Evolutionary conservation across 1,284 basidiomycete species (phyloP).

Genomic region (Tilletia walkeri): DNA sequence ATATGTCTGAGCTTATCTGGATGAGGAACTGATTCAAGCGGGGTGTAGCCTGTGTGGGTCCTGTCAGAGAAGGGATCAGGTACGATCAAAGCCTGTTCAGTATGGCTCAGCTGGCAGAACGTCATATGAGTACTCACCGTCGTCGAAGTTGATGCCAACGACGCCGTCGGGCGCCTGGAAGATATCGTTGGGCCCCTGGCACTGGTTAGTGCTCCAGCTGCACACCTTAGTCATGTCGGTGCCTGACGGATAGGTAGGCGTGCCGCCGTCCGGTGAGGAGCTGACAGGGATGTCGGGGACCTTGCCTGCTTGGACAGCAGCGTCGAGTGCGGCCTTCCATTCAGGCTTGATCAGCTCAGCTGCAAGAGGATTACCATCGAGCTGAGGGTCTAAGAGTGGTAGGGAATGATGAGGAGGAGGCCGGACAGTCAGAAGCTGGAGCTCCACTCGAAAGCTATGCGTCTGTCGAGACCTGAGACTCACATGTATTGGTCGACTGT

Average conservation of each 20-base stretch:
- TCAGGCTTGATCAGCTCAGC: neutral
- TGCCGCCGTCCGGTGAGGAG: slow-evolving; percentile 41
- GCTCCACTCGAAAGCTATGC: no score
- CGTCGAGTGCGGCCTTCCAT: neutral
- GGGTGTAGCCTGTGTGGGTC: slow-evolving; percentile 18
- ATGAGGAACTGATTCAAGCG: slow-evolving; percentile 27
- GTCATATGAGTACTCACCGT: slow-evolving; percentile 48
- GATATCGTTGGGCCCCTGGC: slow-evolving; percentile 38
- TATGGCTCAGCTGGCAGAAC: slow-evolving; percentile 22
- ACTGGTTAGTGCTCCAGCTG: slow-evolving; percentile 46
- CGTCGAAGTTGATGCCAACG: slow-evolving; percentile 52
- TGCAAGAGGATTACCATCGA: neutral
- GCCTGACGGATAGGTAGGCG: slow-evolving; percentile 36
- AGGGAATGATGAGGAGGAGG: no score
- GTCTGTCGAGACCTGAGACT: no score
- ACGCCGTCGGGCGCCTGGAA: slow-evolving; percentile 40
- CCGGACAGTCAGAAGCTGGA: no score
- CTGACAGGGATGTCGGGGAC: slow-evolving; percentile 70
- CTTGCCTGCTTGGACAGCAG: slow-evolving; percentile 61
- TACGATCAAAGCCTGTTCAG: no score
- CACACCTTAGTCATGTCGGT: slow-evolving; percentile 38
- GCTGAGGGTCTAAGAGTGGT: neutral
- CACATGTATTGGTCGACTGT: no score
- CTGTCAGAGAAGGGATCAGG: slow-evolving; percentile 58
- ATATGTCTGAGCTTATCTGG: no score